Percentiles rank a stretch among this genome's conserved stretches.
Conservation (phyloP, 805 yeast genomes). For the Yueomyces sinensis region DNA sequence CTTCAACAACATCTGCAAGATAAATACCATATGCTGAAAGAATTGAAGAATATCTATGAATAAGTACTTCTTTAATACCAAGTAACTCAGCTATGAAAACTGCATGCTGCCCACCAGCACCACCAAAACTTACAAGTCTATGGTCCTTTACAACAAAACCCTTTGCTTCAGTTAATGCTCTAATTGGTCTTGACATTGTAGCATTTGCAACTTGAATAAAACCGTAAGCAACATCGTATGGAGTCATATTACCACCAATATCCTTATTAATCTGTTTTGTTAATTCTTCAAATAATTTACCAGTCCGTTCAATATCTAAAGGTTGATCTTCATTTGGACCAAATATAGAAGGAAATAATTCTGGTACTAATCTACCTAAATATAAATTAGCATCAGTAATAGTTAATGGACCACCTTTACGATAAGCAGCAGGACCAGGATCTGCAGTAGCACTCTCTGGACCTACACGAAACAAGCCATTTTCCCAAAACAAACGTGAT, state of each 20-base stretch:
- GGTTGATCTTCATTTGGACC: conserved; percentile 70
- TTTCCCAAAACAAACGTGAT: conserved; percentile 50
- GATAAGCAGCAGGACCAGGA: conserved; percentile 82
- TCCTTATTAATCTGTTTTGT: conserved; percentile 42
- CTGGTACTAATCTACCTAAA: conserved; percentile 60
- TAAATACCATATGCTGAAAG: conserved; percentile 83
- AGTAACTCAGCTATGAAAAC: conserved; percentile 59
- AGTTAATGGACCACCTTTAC: conserved; percentile 74
- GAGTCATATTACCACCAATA: conserved; percentile 27
- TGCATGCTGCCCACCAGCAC: conserved; percentile 91
- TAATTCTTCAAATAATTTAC: conserved; percentile 36
- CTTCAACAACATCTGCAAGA: conserved; percentile 74
- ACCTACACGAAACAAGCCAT: conserved; percentile 68
- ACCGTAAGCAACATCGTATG: conserved; percentile 67
- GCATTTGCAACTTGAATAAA: conserved; percentile 76
- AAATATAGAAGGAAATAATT: conserved; percentile 66
- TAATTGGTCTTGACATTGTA: conserved; percentile 81
- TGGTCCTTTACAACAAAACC: conserved; percentile 59
- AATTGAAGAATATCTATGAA: conserved; percentile 73
- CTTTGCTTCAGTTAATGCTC: conserved; percentile 74
- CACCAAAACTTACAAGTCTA: conserved; percentile 74
- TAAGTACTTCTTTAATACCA: conserved; percentile 54
- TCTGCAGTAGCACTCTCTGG: conserved; percentile 82
- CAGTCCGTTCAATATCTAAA: conserved; percentile 43
- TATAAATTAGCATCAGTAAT: conserved; percentile 76